Evolutionary conservation across 192 early-diverging fungal species (phyloP).

Genomic region (Allomyces arbusculus): DNA sequence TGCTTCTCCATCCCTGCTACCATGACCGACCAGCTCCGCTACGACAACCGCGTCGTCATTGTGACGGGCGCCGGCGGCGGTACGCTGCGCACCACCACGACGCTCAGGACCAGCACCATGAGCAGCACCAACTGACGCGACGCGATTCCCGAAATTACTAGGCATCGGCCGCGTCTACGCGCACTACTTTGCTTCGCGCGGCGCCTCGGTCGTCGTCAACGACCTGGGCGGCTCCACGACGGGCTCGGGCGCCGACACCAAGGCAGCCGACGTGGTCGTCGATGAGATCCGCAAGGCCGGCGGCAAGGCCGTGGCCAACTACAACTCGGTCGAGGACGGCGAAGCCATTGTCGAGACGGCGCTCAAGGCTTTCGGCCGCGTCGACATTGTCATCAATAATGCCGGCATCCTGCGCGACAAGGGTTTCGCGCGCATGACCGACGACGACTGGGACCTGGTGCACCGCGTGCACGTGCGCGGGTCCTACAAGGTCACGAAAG

Average conservation of each 20-base stretch:
- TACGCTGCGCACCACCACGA: slow-evolving; percentile 9
- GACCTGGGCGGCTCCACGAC: slow-evolving; percentile 67
- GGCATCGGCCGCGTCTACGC: slow-evolving; percentile 76
- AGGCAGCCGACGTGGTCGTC: slow-evolving; percentile 85
- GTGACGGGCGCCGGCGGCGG: slow-evolving; percentile 94
- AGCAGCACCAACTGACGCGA: background rate
- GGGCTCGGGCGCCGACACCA: slow-evolving; percentile 50
- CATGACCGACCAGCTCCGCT: slow-evolving; percentile 27
- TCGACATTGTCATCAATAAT: slow-evolving; percentile 96
- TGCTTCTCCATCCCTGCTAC: background rate
- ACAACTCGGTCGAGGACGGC: slow-evolving; percentile 92
- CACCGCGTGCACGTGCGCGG: slow-evolving; percentile 82
- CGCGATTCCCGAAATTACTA: slow-evolving; percentile 4
- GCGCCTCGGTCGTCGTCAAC: slow-evolving; percentile 89
- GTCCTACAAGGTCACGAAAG: slow-evolving; percentile 87
- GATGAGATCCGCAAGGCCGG: slow-evolving; percentile 65
- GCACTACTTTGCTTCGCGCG: slow-evolving; percentile 68
- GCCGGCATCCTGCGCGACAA: slow-evolving; percentile 96
- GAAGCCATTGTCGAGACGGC: slow-evolving; percentile 96
- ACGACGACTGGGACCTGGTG: slow-evolving; percentile 93
- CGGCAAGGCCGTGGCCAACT: slow-evolving; percentile 86
- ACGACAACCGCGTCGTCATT: slow-evolving; percentile 68
- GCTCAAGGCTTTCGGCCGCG: slow-evolving; percentile 76
- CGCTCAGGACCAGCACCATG: no score
- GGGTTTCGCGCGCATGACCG: slow-evolving; percentile 88